Conservation (phyloP, 805 yeast species). For the Helenozyma baotianmanensis region DNA sequence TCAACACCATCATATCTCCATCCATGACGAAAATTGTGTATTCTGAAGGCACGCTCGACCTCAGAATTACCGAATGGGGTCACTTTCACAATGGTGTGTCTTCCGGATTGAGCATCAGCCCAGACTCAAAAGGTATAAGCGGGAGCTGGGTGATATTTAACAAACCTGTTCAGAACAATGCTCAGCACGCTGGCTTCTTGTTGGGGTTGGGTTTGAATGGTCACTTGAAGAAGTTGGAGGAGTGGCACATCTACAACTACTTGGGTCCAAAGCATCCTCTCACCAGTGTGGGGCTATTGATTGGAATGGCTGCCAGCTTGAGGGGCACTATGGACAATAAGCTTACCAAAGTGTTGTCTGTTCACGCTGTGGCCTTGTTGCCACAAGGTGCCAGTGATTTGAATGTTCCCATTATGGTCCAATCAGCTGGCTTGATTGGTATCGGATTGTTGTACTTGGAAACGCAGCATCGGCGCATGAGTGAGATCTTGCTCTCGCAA, state of each 20-base stretch:
- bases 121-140: constrained; percentile 60
- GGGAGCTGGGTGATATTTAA: constrained; percentile 93
- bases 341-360: constrained; percentile 84
- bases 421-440: constrained; percentile 88
- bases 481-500: constrained; percentile 71
- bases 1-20: constrained; percentile 63
- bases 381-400: constrained; percentile 90
- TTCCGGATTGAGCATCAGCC: constrained; percentile 73
- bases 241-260: constrained; percentile 94
- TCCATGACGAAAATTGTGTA: constrained; percentile 57
- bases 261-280: constrained; percentile 82
- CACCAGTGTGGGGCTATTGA: constrained; percentile 79
- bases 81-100: constrained; percentile 90
- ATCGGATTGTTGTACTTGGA: constrained; percentile 79
- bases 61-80: constrained; percentile 66
- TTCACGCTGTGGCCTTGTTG: constrained; percentile 84
- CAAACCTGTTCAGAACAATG: constrained; percentile 61
- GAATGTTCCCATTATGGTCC: constrained; percentile 77
- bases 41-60: constrained; percentile 49
- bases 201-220: constrained; percentile 91
- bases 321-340: constrained; percentile 80
- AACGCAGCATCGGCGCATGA: constrained; percentile 81
- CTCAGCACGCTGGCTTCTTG: constrained; percentile 94
- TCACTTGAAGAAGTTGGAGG: constrained; percentile 75
- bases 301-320: constrained; percentile 91